A percentile compares a stretch with the other conserved stretches of the same genome.
These are phyloP conservation scores for Schizothecium vesticola DNA, from an alignment of 495 filamentous ascomycete genomes.

Conservation along the genomic window DNA sequence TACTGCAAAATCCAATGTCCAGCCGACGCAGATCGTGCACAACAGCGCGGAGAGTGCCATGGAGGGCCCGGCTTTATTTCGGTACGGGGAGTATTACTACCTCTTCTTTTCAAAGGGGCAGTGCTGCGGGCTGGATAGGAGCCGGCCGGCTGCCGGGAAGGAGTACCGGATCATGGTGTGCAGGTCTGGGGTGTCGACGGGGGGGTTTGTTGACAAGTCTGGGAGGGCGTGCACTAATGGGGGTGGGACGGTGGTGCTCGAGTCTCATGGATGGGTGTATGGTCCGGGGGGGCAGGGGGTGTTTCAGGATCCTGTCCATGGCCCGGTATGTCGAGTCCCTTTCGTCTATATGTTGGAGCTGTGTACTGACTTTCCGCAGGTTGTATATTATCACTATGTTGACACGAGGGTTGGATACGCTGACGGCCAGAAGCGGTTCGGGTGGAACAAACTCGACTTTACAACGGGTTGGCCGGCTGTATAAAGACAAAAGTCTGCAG, in stretches of 20 bases:
- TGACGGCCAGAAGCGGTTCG: constrained; percentile 60
- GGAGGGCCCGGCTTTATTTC: constrained; percentile 56
- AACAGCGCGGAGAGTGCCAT: constrained; percentile 48
- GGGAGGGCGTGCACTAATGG: constrained; percentile 50
- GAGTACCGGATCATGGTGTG: constrained; percentile 68
- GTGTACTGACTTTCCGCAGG: constrained; percentile 17
- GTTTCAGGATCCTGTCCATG: constrained; percentile 29
- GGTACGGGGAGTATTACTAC: constrained; percentile 55
- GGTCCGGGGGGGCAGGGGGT: constrained; percentile 64
- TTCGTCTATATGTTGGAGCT: not conserved
- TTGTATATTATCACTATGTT: constrained; percentile 69
- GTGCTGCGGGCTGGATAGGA: constrained; percentile 53
- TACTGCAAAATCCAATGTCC: constrained; percentile 24
- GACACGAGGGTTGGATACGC: constrained; percentile 60
- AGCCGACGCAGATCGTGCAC: constrained; percentile 46
- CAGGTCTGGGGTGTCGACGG: constrained; percentile 47
- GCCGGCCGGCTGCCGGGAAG: constrained; percentile 46
- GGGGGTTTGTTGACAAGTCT: constrained; percentile 56
- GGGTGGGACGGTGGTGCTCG: constrained; percentile 60
- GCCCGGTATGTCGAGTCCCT: constrained; percentile 22
- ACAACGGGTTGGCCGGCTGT: constrained; percentile 62
- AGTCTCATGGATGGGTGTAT: constrained; percentile 59
- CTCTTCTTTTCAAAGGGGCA: constrained; percentile 59
- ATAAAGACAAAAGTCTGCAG: not conserved
- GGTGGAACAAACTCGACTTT: constrained; percentile 62